These are phyloP conservation scores for Leccinum sublutescens DNA, from an alignment of 768 basidiomycete genomes.

Conservation along the genomic window DNA sequence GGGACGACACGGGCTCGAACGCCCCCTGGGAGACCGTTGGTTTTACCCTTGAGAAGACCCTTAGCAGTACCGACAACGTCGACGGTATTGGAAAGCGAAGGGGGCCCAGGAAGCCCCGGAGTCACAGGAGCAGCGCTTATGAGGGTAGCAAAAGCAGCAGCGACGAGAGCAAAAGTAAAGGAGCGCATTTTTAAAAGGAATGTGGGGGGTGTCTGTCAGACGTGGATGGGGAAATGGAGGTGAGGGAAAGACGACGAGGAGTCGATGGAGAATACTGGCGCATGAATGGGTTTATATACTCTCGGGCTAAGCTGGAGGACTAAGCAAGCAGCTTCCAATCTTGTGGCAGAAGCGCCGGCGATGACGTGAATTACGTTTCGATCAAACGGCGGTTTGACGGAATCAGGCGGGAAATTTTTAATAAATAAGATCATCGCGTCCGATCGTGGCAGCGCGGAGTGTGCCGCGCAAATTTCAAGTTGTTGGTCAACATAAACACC, in stretches of 20 bases:
- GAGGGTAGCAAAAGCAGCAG: constrained; percentile 31
- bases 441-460: too few relatives aligned
- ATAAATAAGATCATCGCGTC: too few relatives aligned
- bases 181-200: constrained; percentile 40
- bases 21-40: neutral
- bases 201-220: constrained; percentile 23
- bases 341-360: neutral
- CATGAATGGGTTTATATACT: neutral
- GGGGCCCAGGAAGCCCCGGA: too few relatives aligned
- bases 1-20: neutral
- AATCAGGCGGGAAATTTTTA: neutral
- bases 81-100: neutral
- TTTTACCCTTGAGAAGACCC: neutral
- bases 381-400: neutral
- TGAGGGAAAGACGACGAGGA: constrained; percentile 17
- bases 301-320: neutral
- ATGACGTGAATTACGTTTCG: neutral
- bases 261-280: constrained; percentile 12
- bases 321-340: neutral
- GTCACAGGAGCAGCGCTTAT: constrained; percentile 23
- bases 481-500: neutral
- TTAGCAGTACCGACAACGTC: neutral
- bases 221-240: neutral
- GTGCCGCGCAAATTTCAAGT: neutral
- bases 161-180: constrained; percentile 27